Base-by-base conservation (phyloP, 2,329 filamentous ascomycete genomes). In the Metarhizium guizhouense region DNA sequence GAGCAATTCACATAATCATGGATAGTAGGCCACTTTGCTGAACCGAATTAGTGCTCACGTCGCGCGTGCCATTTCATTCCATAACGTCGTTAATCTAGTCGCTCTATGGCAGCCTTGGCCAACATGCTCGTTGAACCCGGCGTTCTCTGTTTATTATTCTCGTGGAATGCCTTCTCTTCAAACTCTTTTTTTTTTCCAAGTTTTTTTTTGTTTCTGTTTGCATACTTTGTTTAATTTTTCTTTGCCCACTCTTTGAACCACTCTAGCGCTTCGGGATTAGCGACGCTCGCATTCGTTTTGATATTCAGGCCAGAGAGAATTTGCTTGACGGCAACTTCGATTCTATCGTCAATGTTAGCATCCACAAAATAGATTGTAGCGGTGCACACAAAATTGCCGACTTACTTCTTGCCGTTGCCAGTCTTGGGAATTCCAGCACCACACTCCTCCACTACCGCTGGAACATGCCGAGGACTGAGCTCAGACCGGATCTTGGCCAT, bases 251-350 rank as follows among this genome's bases (percentile, higher is more conserved):
- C 73, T 61, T 83, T 80, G 71, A 96, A 97, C 88, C 90, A 97
- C 45, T 90, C 86, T 61, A 99, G 72, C 61, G 92, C 91, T 62
- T 86, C 88, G 2, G 88, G 86, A 69, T 97, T 97, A 4, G 90
- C 90, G n/a, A 97, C 92, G 65, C 90, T 95, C 0, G 92, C 91
- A 51, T 90, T 91, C 0, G 90, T 94, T 76, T 91, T 92, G 61
- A 96, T 84, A 53, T 89, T 83, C 71, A 92, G 75, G 0, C 92
- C 93, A 32, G 90, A 95, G 1, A 99, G 74, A 48, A 97, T 96
- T 72, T 96, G 92, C 76, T 97, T 97, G 6, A 97, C 93, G 0
- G 90, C 90, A 51, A 95, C 91, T 70, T 99, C 93, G 57, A 99
- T 90, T 72, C 86, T 89, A 43, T 40, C 18, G 8, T 32, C 36